Conservation (phyloP, 1,139 yeast species). For the Eremothecium coryli region DNA sequence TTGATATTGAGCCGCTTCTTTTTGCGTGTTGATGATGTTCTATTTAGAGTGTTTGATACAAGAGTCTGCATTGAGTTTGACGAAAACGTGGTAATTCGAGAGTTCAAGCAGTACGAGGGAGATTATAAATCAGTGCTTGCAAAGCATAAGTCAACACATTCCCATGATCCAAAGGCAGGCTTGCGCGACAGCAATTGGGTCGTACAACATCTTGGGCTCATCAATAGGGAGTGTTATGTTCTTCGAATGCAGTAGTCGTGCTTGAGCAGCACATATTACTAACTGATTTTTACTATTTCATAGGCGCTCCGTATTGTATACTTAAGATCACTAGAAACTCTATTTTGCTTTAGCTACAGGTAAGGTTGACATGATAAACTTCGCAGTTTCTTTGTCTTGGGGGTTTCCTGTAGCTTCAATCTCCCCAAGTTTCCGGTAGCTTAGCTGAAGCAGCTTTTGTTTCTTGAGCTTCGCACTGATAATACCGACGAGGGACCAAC, state of each 20-base stretch:
- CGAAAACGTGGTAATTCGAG: constrained; percentile 56
- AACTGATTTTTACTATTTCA: no score
- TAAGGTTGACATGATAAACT: neutral
- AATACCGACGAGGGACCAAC: constrained; percentile 66
- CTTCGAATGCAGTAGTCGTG: constrained; percentile 13
- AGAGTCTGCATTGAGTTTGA: constrained; percentile 74
- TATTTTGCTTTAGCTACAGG: neutral
- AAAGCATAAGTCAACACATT: constrained; percentile 30
- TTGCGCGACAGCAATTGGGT: constrained; percentile 84
- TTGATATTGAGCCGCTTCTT: constrained; percentile 68
- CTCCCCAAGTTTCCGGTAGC: constrained; percentile 31
- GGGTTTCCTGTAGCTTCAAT: constrained; percentile 18
- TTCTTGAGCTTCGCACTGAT: constrained; percentile 31
- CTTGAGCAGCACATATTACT: no score
- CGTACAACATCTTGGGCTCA: constrained; percentile 46
- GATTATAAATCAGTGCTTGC: constrained; percentile 48
- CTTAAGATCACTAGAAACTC: no score
- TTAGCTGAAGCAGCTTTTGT: constrained; percentile 29
- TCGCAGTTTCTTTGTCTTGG: constrained; percentile 1
- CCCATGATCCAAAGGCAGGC: constrained; percentile 63
- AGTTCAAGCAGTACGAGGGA: constrained; percentile 67
- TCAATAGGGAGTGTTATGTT: constrained; percentile 28
- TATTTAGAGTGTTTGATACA: constrained; percentile 76
- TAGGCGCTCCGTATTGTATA: no score
- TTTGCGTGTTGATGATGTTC: constrained; percentile 80